These are phyloP conservation scores for Coemansia sp. DNA, from an alignment of 192 early-diverging fungal species.

Conservation along the genomic window DNA sequence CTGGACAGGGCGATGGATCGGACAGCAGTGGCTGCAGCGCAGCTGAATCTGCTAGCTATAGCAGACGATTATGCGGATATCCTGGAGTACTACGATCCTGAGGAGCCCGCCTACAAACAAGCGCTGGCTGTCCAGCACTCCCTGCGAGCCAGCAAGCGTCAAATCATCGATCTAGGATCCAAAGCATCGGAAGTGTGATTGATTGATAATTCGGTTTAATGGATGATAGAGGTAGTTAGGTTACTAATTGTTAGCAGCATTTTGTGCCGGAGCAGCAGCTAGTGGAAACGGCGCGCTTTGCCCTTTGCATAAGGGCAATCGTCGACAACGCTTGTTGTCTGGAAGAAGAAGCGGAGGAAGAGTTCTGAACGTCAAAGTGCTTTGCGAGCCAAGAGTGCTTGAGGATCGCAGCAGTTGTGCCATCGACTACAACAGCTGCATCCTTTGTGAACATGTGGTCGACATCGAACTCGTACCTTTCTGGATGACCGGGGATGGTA, in stretches of 20 bases:
- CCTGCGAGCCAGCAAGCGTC: not conserved
- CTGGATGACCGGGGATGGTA: slow-evolving; percentile 14
- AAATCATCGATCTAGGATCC: slow-evolving; percentile 19
- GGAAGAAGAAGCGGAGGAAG: not conserved
- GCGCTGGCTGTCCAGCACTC: slow-evolving; percentile 16
- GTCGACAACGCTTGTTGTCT: not conserved
- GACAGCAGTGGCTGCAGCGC: too few species aligned
- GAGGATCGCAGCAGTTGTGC: slow-evolving; percentile 7
- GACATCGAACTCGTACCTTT: slow-evolving; percentile 15
- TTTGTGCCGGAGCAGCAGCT: not conserved
- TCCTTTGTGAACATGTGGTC: slow-evolving; percentile 10
- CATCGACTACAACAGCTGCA: not conserved
- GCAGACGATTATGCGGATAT: slow-evolving; percentile 39
- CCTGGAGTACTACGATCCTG: slow-evolving; percentile 45
- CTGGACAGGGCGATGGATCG: slow-evolving; percentile 29
- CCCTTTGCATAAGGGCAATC: not conserved
- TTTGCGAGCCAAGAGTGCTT: slow-evolving; percentile 15
- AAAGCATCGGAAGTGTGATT: not conserved
- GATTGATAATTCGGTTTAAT: too few species aligned
- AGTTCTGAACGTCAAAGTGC: slow-evolving; percentile 4
- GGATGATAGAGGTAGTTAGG: too few species aligned
- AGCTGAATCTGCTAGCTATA: not conserved
- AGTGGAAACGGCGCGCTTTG: too few species aligned
- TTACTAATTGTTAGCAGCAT: not conserved
- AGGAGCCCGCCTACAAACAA: slow-evolving; percentile 30